Evolutionary conservation across 225 moss, liverwort and hornwort species (phyloP), one percentile per base, ranked within the genome.

Genomic region (Sphagnum contortum): DNA sequence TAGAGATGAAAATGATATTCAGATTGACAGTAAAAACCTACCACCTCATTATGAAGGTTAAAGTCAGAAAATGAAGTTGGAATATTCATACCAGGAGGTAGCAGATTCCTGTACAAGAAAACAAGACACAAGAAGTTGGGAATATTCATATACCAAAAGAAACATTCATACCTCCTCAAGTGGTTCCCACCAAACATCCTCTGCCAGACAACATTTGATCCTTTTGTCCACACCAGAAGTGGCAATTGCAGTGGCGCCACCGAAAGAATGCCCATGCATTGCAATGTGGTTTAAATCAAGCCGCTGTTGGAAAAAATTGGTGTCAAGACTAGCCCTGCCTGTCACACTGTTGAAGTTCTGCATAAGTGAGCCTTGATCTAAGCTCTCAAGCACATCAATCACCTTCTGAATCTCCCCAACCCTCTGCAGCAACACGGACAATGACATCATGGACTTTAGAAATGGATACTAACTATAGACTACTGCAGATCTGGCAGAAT

Each of bases 131-230:
- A 29, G 29, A 29, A 29, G 29, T 29, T 29, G 29, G 29, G 29
- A 29, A 29, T 29, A 0, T 29, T 29, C 29, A 29, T 29, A 29
- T 29, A 29, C 29, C 29, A 29, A 29, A 29, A 45, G 48, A 57
- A 14, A 5, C 48, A 80, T 74, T 75, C 70, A 70, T 65, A 84
- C 83, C 74, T 83, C 80, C 70, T 79, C 81, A 57, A 91, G 3
- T 11, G 91, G 91, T 72, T 78, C 58, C 94, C 94, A 94, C 94
- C 94, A 94, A 12, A 94, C 89, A 68, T 94, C 94, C 72, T 89
- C 69, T 44, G 89, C 94, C 45, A 91, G 75, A 70, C 91, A 91
- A 71, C 91, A 91, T 69, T 88, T 91, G 73, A 94, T 87, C 63
- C 91, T 85, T 63, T 83, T 78, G 56, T 94, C 94, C 3, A 71